Base-by-base conservation (phyloP, 2,329 filamentous ascomycete genomes). In the Hypoxylon sp. region DNA sequence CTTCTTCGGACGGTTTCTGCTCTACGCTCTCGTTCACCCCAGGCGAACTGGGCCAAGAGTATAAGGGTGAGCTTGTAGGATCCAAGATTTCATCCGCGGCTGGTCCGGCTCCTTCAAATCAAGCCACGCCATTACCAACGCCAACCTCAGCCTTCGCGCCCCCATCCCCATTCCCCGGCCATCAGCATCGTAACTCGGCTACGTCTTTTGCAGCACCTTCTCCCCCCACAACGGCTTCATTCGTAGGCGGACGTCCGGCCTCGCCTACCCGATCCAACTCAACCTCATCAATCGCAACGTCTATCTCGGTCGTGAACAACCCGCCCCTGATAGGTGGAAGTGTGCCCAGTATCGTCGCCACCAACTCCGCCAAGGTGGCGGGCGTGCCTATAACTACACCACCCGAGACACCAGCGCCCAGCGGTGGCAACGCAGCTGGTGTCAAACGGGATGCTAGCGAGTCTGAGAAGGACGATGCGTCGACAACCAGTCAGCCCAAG, bases 1-100 rank as follows among this genome's bases (percentile, higher is more conserved):
- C 92, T n/a, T 99, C 95, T 0, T 97, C 95, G 0, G 95, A 99
- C 74, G 95, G 95, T 0, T 99, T 98, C 78, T 99, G 95, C 74
- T 99, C 95, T 0, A 89, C 91, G 0, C 80, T 99, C 4, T 90
- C 92, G 0, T 99, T 99, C 71, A 76, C 85, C 1, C 80, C 89
- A 2, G 91, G 91, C 7, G 95, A 99, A 73, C 79, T 99, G 1
- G 95, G 95, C 10, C 88, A 94, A 63, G 77, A 87, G 4, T 96
- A 96, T 73, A 88, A 86, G 7, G 88, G 88, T 26, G 87, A 91
- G 48, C 73, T 87, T 33, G 78, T 80, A n/a, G 77, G 78, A 11
- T 71, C 76, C 24, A 85, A 81, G 64, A 71, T 77, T 53, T 73
- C 77, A 20, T 70, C 77, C 5, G 74, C 75, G 2, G 62, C 75